Evolutionary conservation across 495 filamentous ascomycete species (phyloP), one percentile per base, ranked within the genome.

Genomic region (Penicillium crystallinum): DNA sequence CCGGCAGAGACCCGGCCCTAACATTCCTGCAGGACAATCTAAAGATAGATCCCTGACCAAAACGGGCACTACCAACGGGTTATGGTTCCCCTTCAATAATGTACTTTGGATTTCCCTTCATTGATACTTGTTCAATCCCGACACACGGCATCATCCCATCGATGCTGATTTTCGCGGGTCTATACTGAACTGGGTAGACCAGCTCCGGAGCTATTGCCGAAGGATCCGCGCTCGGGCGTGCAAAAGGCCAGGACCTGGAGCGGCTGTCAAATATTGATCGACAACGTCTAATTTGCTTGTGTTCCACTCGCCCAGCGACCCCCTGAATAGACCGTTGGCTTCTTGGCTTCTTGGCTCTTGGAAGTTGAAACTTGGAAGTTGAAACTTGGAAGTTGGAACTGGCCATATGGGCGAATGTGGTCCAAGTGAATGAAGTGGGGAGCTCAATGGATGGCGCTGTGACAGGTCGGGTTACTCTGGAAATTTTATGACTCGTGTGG

Each of bases 201-300:
- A 34, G 18, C 47, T 12, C 48, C 37, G 48, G 29, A 18, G 38
- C 36, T 41, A 33, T 41, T 50, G 15, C 48, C 21, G 19, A 15
- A 33, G 14, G 38, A 50, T 12, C 14, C 19, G 11, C 21, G 49
- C 49, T 37, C 34, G 49, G 36, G 15, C 25, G 43, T 44, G 34
- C 25, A 23, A 48, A 52, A 52, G 51, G 18, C 39, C 34, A 41
- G 57, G 39, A 48, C 52, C 30, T 53, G 50, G 42, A 14, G 45
- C 38, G 53, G 60, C 29, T 60, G 60, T 57, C 60, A 63, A 63
- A 63, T 57, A 45, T 17, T 50, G 60, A 63, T 63, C 60, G 60
- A 55, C 60, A 54, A 55, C 31, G 51, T 42, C 43, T 63, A 60
- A 60, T 60, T 63, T 60, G 40, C 52, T 49, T 23, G 21, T 18